Evolutionary conservation across 495 filamentous ascomycete species (phyloP).

Genomic region (Choiromyces venosus): DNA sequence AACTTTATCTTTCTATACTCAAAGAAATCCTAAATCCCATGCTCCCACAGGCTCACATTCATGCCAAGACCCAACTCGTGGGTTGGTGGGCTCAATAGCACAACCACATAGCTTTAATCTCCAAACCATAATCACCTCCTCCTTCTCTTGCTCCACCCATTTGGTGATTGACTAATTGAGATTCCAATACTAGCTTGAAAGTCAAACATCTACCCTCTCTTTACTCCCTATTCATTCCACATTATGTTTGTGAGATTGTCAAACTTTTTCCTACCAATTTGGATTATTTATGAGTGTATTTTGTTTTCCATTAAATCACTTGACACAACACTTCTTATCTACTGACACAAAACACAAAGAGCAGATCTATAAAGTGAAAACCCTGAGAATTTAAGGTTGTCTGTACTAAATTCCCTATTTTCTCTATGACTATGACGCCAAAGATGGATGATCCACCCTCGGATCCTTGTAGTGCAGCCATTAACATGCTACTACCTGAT

Average conservation of each 20-base stretch:
- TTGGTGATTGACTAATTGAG: background rate
- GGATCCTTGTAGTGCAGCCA: constrained; percentile 19
- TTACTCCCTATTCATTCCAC: background rate
- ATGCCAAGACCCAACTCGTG: background rate
- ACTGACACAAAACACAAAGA: background rate
- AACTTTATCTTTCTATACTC: background rate
- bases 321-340: background rate
- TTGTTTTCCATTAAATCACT: background rate
- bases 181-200: background rate
- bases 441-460: background rate
- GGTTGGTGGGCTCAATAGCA: background rate
- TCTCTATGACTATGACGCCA: background rate
- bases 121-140: background rate
- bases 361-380: background rate
- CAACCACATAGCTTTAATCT: background rate
- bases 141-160: background rate
- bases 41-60: background rate
- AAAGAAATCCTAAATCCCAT: background rate
- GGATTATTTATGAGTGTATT: background rate
- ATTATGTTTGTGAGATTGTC: background rate
- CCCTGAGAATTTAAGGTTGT: background rate
- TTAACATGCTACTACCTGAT: constrained; percentile 21
- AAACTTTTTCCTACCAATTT: background rate
- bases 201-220: background rate
- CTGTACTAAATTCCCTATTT: background rate